Evolutionary conservation across 192 early-diverging fungal genomes (phyloP).

Genomic region (Obelidium mucronatum): DNA sequence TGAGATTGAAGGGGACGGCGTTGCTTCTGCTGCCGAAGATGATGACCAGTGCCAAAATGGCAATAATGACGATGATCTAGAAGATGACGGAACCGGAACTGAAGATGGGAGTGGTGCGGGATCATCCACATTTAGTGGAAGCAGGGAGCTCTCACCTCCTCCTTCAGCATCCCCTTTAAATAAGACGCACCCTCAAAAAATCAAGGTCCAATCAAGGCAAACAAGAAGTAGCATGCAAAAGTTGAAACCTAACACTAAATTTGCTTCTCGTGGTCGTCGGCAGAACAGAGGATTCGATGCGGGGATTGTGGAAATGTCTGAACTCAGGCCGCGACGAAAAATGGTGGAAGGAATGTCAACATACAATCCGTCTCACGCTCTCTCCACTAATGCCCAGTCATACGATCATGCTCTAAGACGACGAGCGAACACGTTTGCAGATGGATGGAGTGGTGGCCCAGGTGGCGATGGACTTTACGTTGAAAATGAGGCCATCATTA

Average conservation of each 20-base stretch:
- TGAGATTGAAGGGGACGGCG: slow-evolving; percentile 28
- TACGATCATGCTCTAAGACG: neutral
- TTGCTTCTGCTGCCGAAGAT: neutral
- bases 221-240: too few relatives aligned
- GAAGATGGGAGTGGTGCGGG: too few relatives aligned
- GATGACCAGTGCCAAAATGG: too few relatives aligned
- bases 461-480: slow-evolving; percentile 59
- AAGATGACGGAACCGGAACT: neutral
- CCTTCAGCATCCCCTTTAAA: neutral
- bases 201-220: neutral
- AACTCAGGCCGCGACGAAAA: slow-evolving; percentile 41
- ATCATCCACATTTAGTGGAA: too few relatives aligned
- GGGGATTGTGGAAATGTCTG: slow-evolving; percentile 29
- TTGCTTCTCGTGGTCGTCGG: neutral
- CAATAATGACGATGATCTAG: neutral
- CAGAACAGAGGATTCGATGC: neutral
- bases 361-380: slow-evolving; percentile 13
- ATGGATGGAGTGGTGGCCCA: slow-evolving; percentile 37
- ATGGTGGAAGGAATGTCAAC: slow-evolving; percentile 23
- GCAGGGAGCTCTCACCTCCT: neutral
- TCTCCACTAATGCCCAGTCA: neutral
- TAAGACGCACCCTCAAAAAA: neutral
- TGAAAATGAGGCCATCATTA: slow-evolving; percentile 43
- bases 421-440: slow-evolving; percentile 31
- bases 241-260: neutral